phyloP scores from a whole-genome alignment of 768 basidiomycete species.

The Hortiboletus campestris region DNA sequence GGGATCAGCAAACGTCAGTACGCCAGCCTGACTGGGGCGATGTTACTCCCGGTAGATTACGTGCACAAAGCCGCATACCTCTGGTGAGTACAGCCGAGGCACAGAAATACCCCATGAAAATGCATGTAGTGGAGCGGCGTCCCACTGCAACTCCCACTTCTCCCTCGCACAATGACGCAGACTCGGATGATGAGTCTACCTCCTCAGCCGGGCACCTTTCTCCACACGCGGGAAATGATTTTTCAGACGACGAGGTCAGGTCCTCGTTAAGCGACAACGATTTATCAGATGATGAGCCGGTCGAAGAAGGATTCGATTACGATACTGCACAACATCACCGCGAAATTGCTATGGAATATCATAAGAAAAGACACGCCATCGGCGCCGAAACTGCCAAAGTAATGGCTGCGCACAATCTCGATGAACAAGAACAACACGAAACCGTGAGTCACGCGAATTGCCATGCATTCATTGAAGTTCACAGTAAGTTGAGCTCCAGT shows the following conservation, averaged over 20 bases:
- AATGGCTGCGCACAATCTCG: conserved; percentile 47
- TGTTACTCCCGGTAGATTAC: conserved; percentile 49
- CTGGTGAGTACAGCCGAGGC: conserved; percentile 30
- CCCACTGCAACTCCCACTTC: conserved; percentile 33
- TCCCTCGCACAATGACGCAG: conserved; percentile 25
- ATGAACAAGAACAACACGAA: conserved; percentile 44
- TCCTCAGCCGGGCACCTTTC: conserved; percentile 34
- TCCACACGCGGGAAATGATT: conserved; percentile 32
- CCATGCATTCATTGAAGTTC: conserved; percentile 1
- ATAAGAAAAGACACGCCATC: conserved; percentile 56
- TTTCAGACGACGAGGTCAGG: conserved; percentile 18
- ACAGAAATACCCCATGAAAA: conserved; percentile 56
- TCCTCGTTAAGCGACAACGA: conserved; percentile 25
- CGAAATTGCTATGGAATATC: conserved; percentile 71
- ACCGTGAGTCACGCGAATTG: conserved; percentile 34
- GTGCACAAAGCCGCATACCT: conserved; percentile 36
- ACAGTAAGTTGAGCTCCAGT: conserved; percentile 23
- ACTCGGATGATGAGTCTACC: conserved; percentile 72
- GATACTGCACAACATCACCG: conserved; percentile 68
- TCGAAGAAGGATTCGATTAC: conserved; percentile 54
- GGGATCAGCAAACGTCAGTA: background rate
- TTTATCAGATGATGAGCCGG: conserved; percentile 37
- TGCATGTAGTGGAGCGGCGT: conserved; percentile 64
- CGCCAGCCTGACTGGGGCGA: conserved; percentile 50
- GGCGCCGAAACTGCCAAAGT: conserved; percentile 52